These are phyloP conservation scores for Capronia americana DNA, from an alignment of 2,329 filamentous ascomycete species.

Conservation along the genomic window DNA sequence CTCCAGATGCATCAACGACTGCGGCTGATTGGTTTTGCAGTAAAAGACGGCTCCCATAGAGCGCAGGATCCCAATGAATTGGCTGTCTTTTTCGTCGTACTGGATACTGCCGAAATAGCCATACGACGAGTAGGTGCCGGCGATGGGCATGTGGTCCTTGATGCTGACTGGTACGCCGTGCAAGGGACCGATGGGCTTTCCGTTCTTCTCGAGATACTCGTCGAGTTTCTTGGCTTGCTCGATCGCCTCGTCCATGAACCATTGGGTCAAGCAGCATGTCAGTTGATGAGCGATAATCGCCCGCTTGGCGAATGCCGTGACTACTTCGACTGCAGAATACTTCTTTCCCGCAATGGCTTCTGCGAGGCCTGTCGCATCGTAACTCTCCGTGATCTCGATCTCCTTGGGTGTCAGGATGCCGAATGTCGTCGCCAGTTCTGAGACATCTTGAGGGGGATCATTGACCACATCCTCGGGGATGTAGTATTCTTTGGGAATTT, in stretches of 20 bases:
- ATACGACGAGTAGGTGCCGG: slow-evolving; percentile 28
- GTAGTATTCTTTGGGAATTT: slow-evolving; percentile 55
- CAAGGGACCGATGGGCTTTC: slow-evolving; percentile 61
- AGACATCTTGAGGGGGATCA: slow-evolving; percentile 45
- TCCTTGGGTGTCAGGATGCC: slow-evolving; percentile 55
- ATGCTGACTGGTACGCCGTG: slow-evolving; percentile 66
- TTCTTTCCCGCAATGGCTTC: slow-evolving; percentile 42
- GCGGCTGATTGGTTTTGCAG: slow-evolving; percentile 44
- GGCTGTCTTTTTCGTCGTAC: slow-evolving; percentile 28
- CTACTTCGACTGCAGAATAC: slow-evolving; percentile 43
- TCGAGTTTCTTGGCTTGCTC: slow-evolving; percentile 58
- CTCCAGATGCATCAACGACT: slow-evolving; percentile 45
- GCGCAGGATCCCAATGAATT: slow-evolving; percentile 37
- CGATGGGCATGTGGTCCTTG: slow-evolving; percentile 54
- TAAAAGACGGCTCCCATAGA: slow-evolving; percentile 45
- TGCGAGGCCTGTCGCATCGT: slow-evolving; percentile 51
- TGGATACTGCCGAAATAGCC: slow-evolving; percentile 28
- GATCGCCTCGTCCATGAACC: slow-evolving; percentile 59
- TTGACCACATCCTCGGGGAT: slow-evolving; percentile 42
- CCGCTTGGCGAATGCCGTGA: slow-evolving; percentile 51
- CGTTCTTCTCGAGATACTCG: slow-evolving; percentile 48
- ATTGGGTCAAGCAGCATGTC: slow-evolving; percentile 57
- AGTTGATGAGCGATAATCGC: slow-evolving; percentile 49
- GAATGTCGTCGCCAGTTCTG: slow-evolving; percentile 57
- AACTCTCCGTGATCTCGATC: slow-evolving; percentile 56